Evolutionary conservation across 352 stramenopile genomes (phyloP), one percentile per base, ranked within the genome.

Genomic region (Phytopythium sindhum): DNA sequence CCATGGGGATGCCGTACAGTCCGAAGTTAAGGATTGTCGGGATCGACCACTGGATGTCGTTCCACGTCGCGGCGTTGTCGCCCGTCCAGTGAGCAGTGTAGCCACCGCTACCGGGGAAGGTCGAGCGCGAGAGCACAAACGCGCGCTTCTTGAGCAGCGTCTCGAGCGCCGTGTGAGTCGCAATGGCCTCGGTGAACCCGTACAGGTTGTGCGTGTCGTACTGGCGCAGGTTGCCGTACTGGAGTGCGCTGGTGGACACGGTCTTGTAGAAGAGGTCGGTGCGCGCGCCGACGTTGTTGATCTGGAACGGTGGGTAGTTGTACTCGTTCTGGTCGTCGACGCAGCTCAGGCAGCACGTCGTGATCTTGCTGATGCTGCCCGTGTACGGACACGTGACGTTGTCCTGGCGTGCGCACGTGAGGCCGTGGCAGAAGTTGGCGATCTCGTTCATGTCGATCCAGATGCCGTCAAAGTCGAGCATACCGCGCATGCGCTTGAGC

Each of bases 361-460:
- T 84, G 26, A 80, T 74, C 4, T 72, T 37, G 23, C 48, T 75
- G 29, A 72, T 77, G 26, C 39, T 70, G 45, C 65, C 71, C 1
- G 58, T 75, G 23, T 72, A 65, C 1, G 78, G 73, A 47, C 77
- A 88, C 15, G 70, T 72, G 6, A 69, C 66, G 48, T 31, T 63
- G 2, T 66, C 57, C 19, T 84, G 63, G 26, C 76, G 78, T 9
- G 68, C 67, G 53, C 78, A 88, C 21, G 42, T 64, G 1, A 63
- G 74, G 6, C 81, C 82, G 2, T 72, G 70, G 48, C 80, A 92
- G 50, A 95, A 93, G 67, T 90, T 92, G 17, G 82, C 80, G 7
- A 91, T 64, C 53, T 96, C 88, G 67, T 96, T 96, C 88, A 96
- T 96, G 66, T 96, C 88, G 59, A 96, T 89, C 88, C 88, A 95